Evolutionary conservation across 768 basidiomycete genomes (phyloP), one percentile per base, ranked within the genome.

Genomic region (Naganishia randhawae): DNA sequence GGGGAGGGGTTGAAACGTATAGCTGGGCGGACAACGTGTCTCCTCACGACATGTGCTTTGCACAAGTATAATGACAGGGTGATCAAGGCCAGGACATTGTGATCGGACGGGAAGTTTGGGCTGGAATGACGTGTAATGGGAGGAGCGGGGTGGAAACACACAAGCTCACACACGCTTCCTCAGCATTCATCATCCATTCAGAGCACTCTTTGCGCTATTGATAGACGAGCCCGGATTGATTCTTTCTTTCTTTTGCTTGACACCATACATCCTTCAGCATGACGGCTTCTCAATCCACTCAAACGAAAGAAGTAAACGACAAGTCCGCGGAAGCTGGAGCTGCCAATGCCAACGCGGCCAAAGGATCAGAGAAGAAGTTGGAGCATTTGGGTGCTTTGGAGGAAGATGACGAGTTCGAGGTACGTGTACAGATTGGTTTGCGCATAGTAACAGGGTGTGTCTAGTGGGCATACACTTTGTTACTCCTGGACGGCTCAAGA

Each of bases 381-480:
- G 86, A 86, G 5, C 86, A 89, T 75, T 85, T 95, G 0, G 91
- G 92, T 48, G 88, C 92, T n/a, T 82, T 97, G 8, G 93, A 97
- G 76, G 93, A 97, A 78, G 93, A 97, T 78, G 93, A 97, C 78
- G 93, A 97, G 82, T 97, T 97, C 74, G 93, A 81, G 74, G 80
- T 81, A 57, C 66, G 80, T 75, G 27, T 4, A 31, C 14, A 32
- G 67, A 41, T 25, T n/a, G n/a, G n/a, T n/a, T n/a, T n/a, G n/a
- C n/a, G n/a, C n/a, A n/a, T n/a, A n/a, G n/a, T n/a, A n/a, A n/a
- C n/a, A n/a, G n/a, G n/a, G n/a, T n/a, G n/a, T n/a, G n/a, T n/a
- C n/a, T n/a, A n/a, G n/a, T n/a, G 13, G 31, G 11, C 29, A n/a
- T 13, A 27, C 17, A 17, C 17, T 48, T 31, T 48, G n/a, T 25